These are phyloP conservation scores for Arthroderma uncinatum DNA, from an alignment of 2,329 filamentous ascomycete species.

Conservation along the genomic window DNA sequence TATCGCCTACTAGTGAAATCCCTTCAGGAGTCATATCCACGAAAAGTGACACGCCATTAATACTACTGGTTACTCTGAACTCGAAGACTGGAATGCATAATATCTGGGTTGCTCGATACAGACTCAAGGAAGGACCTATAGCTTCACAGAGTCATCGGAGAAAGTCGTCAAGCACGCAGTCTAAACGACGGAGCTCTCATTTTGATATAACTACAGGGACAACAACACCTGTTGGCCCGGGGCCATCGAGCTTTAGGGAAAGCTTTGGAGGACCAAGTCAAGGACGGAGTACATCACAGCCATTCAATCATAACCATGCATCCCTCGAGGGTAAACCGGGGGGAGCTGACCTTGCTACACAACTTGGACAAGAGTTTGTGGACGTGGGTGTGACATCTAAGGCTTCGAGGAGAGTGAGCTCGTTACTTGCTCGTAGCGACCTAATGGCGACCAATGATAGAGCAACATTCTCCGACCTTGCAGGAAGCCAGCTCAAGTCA, in stretches of 20 bases:
- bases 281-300: conserved; percentile 32
- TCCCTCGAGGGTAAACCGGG: conserved; percentile 42
- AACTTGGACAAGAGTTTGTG: conserved; percentile 57
- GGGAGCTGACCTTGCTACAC: conserved; percentile 53
- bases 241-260: conserved; percentile 58
- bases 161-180: conserved; percentile 47
- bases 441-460: conserved; percentile 75
- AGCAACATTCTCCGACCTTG: conserved; percentile 63
- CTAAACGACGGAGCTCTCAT: conserved; percentile 55
- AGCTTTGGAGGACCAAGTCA: conserved; percentile 54
- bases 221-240: conserved; percentile 56
- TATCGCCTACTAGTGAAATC: conserved; percentile 54
- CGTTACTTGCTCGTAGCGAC: conserved; percentile 75
- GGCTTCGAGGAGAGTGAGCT: conserved; percentile 74
- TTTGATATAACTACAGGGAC: conserved; percentile 56
- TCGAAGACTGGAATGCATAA: conserved; percentile 64
- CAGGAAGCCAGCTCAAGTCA: conserved; percentile 30
- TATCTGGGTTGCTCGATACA: conserved; percentile 72
- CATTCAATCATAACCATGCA: conserved; percentile 21
- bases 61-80: conserved; percentile 73
- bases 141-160: conserved; percentile 22
- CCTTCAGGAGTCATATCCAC: conserved; percentile 11
- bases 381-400: conserved; percentile 45
- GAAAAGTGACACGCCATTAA: conserved; percentile 43
- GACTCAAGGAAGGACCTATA: conserved; percentile 51